Conservation (phyloP, 352 stramenopile genomes). For the Chloridella minuta region DNA sequence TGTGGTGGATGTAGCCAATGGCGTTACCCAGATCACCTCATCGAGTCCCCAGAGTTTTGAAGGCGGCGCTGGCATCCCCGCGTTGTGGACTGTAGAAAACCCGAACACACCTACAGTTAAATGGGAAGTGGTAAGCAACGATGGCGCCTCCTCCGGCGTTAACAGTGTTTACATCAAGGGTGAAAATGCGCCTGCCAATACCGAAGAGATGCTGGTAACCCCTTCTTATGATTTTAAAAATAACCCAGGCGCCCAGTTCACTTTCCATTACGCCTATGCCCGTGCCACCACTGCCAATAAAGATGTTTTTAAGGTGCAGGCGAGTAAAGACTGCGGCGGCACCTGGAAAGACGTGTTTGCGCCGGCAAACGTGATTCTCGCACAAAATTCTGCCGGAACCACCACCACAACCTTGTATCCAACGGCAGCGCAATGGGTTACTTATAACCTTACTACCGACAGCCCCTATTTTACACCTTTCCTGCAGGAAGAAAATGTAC, state of each 20-base stretch:
- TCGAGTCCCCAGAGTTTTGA: background rate
- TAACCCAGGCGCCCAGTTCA: background rate
- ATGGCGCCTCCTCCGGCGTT: background rate
- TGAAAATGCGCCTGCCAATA: background rate
- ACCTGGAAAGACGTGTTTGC: background rate
- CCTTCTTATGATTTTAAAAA: background rate
- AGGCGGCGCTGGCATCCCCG: background rate
- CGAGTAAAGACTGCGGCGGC: background rate
- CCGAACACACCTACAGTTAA: background rate
- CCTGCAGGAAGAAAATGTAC: background rate
- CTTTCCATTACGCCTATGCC: background rate
- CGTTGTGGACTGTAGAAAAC: background rate
- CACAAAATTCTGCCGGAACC: background rate
- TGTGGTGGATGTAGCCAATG: background rate
- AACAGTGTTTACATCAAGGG: too few species aligned
- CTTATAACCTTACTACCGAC: background rate
- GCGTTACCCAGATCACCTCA: background rate
- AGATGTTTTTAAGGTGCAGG: background rate
- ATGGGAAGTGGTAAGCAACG: background rate
- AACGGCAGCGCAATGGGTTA: background rate
- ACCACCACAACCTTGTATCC: too few species aligned
- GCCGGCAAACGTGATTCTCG: background rate
- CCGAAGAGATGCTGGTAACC: background rate
- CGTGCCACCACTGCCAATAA: background rate
- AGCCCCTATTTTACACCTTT: background rate